Percentiles rank a stretch among this genome's conserved stretches.
These are phyloP conservation scores for Nicotiana tomentosiformis DNA, from an alignment of 257 asterid species.

Conservation along the genomic window DNA sequence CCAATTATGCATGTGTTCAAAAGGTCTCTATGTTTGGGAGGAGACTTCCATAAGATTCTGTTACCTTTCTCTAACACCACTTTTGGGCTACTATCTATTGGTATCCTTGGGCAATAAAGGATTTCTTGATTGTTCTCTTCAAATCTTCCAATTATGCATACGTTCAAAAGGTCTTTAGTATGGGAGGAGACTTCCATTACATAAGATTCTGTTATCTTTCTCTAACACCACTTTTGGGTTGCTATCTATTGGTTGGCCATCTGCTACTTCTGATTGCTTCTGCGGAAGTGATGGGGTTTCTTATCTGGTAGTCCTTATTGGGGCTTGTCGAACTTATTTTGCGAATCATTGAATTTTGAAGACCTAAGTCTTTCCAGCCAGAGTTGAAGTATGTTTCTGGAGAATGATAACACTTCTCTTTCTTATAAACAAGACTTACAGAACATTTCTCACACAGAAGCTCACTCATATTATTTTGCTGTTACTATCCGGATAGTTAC, in stretches of 20 bases:
- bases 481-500: no score
- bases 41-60: not conserved
- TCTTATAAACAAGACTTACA: not conserved
- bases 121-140: no score
- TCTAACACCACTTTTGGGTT: not conserved
- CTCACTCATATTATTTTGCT: not conserved
- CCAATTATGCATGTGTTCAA: no score
- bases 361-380: not conserved
- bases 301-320: not conserved
- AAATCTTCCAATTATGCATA: no score
- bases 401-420: not conserved
- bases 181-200: not conserved
- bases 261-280: not conserved
- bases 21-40: no score
- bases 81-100: not conserved
- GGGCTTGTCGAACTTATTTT: not conserved
- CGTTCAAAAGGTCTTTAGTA: no score
- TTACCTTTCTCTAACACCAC: not conserved
- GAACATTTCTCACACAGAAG: not conserved
- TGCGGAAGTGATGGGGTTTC: not conserved
- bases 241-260: not conserved
- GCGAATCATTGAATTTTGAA: not conserved
- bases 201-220: not conserved
- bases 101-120: not conserved
- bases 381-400: not conserved